phyloP scores from a whole-genome alignment of 495 filamentous ascomycete genomes.

The Oleoguttula mirabilis region DNA sequence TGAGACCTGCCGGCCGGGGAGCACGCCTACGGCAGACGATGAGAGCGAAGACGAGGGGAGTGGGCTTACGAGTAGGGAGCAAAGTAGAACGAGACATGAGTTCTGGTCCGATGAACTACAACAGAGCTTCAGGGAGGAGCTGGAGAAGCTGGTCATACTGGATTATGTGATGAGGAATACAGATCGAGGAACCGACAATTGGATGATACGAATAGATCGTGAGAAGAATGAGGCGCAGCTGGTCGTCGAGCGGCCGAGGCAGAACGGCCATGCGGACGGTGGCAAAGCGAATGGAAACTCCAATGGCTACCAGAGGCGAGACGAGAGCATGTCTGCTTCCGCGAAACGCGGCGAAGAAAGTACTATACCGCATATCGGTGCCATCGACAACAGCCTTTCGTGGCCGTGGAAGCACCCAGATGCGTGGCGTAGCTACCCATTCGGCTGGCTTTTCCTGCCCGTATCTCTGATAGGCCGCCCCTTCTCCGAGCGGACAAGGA shows the following conservation, averaged over 20 bases:
- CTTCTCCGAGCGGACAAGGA: conserved; percentile 81
- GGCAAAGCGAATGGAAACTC: conserved; percentile 27
- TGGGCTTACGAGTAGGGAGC: conserved; percentile 29
- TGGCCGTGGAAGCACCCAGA: conserved; percentile 99
- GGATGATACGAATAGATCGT: conserved; percentile 97
- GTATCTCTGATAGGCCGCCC: conserved; percentile 93
- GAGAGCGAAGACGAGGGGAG: conserved; percentile 26
- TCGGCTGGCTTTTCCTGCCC: conserved; percentile 95
- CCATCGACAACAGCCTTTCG: conserved; percentile 94
- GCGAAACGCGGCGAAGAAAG: conserved; percentile 37
- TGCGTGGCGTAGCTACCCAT: conserved; percentile 89
- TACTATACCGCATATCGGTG: conserved; percentile 54
- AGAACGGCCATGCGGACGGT: conserved; percentile 39
- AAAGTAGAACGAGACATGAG: conserved; percentile 34
- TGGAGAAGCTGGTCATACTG: conserved; percentile 94
- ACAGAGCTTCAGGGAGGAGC: conserved; percentile 83
- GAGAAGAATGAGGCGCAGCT: conserved; percentile 71
- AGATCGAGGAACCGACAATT: conserved; percentile 92
- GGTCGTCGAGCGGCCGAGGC: conserved; percentile 64
- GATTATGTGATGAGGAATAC: conserved; percentile 99
- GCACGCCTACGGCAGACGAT: conserved; percentile 62
- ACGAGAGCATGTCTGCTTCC: conserved; percentile 72
- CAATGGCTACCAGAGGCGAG: conserved; percentile 49
- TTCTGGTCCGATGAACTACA: conserved; percentile 83
- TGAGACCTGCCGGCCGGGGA: conserved; percentile 65